Conservation (phyloP, 2,329 filamentous ascomycete genomes). For the Penicillium fuscoglaucum region DNA sequence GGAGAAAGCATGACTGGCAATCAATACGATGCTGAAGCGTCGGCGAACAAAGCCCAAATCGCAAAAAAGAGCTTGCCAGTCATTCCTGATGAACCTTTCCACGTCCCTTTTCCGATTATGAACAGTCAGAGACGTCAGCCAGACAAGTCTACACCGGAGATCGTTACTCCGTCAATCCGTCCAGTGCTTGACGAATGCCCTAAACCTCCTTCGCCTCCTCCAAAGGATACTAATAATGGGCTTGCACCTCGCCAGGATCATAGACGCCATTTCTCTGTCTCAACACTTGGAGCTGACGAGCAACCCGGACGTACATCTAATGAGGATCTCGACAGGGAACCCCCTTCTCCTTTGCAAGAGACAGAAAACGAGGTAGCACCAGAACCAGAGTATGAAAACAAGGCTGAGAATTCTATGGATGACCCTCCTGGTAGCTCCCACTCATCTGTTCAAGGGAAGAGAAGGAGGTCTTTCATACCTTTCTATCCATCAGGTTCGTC, state of each 20-base stretch:
- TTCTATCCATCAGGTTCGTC: constrained; percentile 3
- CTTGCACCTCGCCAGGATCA: constrained; percentile 11
- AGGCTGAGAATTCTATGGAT: constrained; percentile 3
- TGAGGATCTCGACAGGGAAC: constrained; percentile 6
- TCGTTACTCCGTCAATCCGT: constrained; percentile 13
- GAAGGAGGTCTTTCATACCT: constrained; percentile 1
- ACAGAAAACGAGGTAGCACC: neutral
- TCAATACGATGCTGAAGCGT: neutral
- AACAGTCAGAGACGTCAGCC: neutral
- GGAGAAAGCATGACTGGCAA: neutral
- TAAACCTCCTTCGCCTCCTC: constrained; percentile 10
- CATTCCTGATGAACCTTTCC: constrained; percentile 7
- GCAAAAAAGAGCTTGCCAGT: constrained; percentile 11
- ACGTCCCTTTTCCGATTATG: neutral
- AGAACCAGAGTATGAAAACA: neutral
- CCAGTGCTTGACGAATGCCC: constrained; percentile 16
- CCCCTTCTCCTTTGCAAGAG: constrained; percentile 24
- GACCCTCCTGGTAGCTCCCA: neutral
- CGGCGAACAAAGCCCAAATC: neutral
- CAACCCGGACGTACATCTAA: constrained; percentile 2
- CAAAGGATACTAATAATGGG: constrained; percentile 10
- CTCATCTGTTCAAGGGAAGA: constrained; percentile 2
- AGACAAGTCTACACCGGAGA: neutral
- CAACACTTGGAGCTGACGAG: constrained; percentile 28
- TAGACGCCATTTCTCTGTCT: constrained; percentile 27